These are phyloP conservation scores for Cicer judaicum DNA, from an alignment of 306 rosid species.

Conservation along the genomic window DNA sequence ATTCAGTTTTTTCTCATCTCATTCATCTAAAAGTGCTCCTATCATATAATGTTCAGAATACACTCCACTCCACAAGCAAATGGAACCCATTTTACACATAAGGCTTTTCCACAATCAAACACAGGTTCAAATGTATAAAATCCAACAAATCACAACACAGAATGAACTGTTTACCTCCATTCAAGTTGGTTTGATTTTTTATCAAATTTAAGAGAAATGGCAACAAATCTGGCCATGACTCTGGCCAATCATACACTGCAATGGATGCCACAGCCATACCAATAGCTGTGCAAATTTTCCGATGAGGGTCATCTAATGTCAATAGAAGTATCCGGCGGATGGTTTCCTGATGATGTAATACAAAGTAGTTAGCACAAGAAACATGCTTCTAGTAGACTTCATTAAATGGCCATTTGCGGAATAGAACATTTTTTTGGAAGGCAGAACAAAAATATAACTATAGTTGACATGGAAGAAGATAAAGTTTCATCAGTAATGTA, in stretches of 20 bases:
- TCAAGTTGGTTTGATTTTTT: constrained; percentile 65
- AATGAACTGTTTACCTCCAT: constrained; percentile 66
- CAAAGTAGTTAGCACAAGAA: constrained; percentile 36
- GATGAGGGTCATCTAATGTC: constrained; percentile 84
- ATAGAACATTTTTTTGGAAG: background rate
- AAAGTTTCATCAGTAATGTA: constrained; percentile 31
- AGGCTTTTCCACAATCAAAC: constrained; percentile 36
- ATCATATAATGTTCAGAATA: constrained; percentile 8
- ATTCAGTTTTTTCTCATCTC: constrained; percentile 23
- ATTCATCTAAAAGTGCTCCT: background rate
- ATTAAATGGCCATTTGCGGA: constrained; percentile 14
- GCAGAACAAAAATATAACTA: background rate
- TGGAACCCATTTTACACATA: constrained; percentile 1
- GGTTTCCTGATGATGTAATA: constrained; percentile 59
- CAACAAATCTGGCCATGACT: constrained; percentile 89
- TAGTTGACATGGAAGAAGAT: constrained; percentile 23
- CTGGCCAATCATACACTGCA: constrained; percentile 94
- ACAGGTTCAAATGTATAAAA: constrained; percentile 16
- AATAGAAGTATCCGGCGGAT: constrained; percentile 71
- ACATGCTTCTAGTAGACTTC: constrained; percentile 15
- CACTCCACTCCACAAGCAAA: constrained; percentile 23
- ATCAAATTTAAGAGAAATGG: constrained; percentile 79
- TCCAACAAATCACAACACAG: constrained; percentile 24
- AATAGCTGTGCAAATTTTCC: constrained; percentile 90
- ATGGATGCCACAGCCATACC: constrained; percentile 96